Evolutionary conservation across 2,329 filamentous ascomycete species (phyloP).

Genomic region (Leptosphaerulina australis): DNA sequence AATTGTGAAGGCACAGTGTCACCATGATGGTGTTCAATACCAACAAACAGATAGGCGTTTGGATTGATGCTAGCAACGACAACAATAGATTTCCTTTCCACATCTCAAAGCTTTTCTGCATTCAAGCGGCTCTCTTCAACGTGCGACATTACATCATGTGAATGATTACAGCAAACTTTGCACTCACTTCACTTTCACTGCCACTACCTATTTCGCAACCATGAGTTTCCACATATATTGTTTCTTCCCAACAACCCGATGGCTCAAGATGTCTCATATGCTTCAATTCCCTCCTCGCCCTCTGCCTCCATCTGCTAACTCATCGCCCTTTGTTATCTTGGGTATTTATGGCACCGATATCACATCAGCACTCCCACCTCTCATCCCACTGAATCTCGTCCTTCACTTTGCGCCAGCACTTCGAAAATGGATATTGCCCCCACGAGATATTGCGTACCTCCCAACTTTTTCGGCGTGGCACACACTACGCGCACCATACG

Average conservation of each 20-base stretch:
- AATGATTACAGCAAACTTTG: too few species aligned
- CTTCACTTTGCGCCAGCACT: slow-evolving; percentile 33
- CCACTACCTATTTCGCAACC: background rate
- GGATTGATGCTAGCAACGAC: too few species aligned
- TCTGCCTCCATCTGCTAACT: slow-evolving; percentile 16
- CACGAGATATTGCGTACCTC: slow-evolving; percentile 5
- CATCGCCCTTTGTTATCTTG: slow-evolving; percentile 33
- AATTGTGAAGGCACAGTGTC: too few species aligned
- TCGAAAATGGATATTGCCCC: slow-evolving; percentile 25
- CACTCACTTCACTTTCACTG: background rate
- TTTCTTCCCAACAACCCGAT: background rate
- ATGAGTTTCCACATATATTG: background rate
- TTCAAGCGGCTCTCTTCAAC: too few species aligned
- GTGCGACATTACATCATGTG: too few species aligned
- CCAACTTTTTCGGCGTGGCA: background rate
- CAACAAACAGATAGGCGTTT: too few species aligned
- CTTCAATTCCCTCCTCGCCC: slow-evolving; percentile 27
- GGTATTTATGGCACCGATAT: slow-evolving; percentile 24
- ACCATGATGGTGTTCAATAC: too few species aligned
- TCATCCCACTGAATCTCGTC: slow-evolving; percentile 28
- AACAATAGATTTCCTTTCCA: too few species aligned
- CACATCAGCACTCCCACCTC: slow-evolving; percentile 21
- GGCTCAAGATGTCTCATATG: slow-evolving; percentile 30
- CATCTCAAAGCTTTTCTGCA: too few species aligned
- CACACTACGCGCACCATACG: slow-evolving; percentile 13